Evolutionary conservation across 139 green algal species (phyloP), one percentile per base, ranked within the genome.

Genomic region (Ettlia oleoabundans): DNA sequence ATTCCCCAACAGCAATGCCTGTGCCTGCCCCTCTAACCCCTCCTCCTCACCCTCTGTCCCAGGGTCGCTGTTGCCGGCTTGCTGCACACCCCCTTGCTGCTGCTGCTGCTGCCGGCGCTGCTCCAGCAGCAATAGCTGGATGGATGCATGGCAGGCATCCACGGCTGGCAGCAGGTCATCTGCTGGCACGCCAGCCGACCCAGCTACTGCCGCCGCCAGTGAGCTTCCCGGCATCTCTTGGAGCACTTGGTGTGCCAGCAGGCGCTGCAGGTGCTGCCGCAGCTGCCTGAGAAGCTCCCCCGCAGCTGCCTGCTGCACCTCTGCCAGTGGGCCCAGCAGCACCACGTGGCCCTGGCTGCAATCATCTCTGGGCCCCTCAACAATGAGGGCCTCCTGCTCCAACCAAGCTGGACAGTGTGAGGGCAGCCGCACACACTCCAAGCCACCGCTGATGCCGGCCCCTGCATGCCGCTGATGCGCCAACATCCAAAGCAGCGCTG

Each of bases 401-500:
- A 80, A 35, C 73, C 73, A 80, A 26, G 6, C 35, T 0, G 73
- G 73, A 24, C 33, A 30, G 40, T 68, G 35, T 2, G 33, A 19
- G 2, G 73, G 73, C 26, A 80, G 35, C 52, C 3, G 7, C 53
- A 80, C 73, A 10, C 13, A 10, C 47, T 10, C 47, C 53, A 30
- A 13, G n/a, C 37, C 65, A 0, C 0, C 73, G 3, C 4, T 5
- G 2, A 8, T 35, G 28, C 6, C 53, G 53, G 1, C 28, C 42
- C 38, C 58, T 5, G 24, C 10, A 43, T 65, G 73, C 73, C 30
- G 73, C 53, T 42, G 47, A 35, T 66, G 73, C 52, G 41, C 53
- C 73, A 80, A 53, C 73, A 80, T 80, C 73, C 73, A 80, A 51
- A 80, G 73, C 35, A 80, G 53, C 22, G 73, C 52, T 2, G 73